Evolutionary conservation across 768 basidiomycete species (phyloP), one percentile per base, ranked within the genome.

Genomic region (Daedaleopsis sinensis): DNA sequence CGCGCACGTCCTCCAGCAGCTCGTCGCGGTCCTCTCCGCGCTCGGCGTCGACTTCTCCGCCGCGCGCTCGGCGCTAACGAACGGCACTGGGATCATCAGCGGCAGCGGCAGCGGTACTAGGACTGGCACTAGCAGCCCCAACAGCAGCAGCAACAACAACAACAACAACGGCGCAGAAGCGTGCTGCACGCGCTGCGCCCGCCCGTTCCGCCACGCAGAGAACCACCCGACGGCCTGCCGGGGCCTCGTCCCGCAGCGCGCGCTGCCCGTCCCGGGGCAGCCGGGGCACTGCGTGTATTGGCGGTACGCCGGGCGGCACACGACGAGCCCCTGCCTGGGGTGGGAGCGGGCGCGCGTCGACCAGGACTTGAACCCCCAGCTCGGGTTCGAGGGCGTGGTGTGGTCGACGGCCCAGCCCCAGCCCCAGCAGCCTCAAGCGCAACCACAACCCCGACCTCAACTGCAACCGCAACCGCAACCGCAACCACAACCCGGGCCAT

Each of bases 141-240:
- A n/a, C n/a, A n/a, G n/a, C n/a, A n/a, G n/a, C n/a, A n/a, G n/a
- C n/a, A n/a, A n/a, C n/a, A n/a, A n/a, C n/a, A n/a, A n/a, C n/a
- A n/a, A n/a, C 27, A 32, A 7, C 27, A 32, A 32, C 27, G 27
- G 27, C 27, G 4, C 27, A 32, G 27, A 32, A 32, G 27, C 3
- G 8, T 57, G 54, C 57, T 63, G 62, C 43, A 52, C 39, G 18
- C 57, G 62, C 12, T 63, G 62, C 57, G 44, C 55, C 57, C 44
- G 35, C n/a, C 24, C 37, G 27, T 63, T 50, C 62, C n/a, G 48
- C 49, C 50, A 43, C 15, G 32, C 27, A 2, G 37, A 60, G 5
- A 52, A 57, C 44, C 24, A 39, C 15, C 44, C 44, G 12, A 27
- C n/a, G 21, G 58, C 54, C 7, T 64, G 63, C 27, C 27, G 7